Evolutionary conservation across 306 rosid species (phyloP).

Genomic region (Amphicarpaea edgeworthii): DNA sequence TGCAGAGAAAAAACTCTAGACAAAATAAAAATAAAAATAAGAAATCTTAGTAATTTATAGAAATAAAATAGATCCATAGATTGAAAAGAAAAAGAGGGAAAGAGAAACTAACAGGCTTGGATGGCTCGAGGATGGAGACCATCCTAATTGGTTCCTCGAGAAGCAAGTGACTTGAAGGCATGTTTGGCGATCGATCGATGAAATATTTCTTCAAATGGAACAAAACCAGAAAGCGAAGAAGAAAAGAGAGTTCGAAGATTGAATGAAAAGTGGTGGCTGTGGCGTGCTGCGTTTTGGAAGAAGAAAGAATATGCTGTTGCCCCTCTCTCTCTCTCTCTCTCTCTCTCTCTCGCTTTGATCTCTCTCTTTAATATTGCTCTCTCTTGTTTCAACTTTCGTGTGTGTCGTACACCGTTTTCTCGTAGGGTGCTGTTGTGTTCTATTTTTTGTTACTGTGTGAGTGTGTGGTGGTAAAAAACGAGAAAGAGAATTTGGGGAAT

Average conservation of each 20-base stretch:
- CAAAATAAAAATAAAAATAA: neutral
- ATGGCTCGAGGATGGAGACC: slow-evolving; percentile 94
- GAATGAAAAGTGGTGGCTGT: slow-evolving; percentile 28
- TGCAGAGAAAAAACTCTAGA: slow-evolving; percentile 88
- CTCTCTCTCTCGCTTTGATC: no score
- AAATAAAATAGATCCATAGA: slow-evolving; percentile 44
- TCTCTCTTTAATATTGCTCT: no score
- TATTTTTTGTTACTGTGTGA: neutral
- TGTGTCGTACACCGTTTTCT: no score
- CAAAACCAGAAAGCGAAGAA: neutral
- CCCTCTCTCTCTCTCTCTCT: neutral
- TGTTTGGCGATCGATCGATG: slow-evolving; percentile 52
- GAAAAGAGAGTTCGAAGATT: neutral
- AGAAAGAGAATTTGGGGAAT: no score
- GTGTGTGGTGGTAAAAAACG: neutral
- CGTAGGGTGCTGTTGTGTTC: neutral
- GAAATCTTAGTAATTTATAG: neutral
- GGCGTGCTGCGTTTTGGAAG: slow-evolving; percentile 33
- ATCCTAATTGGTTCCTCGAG: slow-evolving; percentile 96
- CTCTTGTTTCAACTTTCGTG: no score
- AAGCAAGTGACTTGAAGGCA: slow-evolving; percentile 94
- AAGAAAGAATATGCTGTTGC: slow-evolving; percentile 1
- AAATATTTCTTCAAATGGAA: neutral
- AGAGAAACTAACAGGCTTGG: slow-evolving; percentile 68
- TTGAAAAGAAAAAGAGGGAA: neutral